Conservation (phyloP, 2,329 filamentous ascomycete genomes). For the Hirsutella rhossiliensis region DNA sequence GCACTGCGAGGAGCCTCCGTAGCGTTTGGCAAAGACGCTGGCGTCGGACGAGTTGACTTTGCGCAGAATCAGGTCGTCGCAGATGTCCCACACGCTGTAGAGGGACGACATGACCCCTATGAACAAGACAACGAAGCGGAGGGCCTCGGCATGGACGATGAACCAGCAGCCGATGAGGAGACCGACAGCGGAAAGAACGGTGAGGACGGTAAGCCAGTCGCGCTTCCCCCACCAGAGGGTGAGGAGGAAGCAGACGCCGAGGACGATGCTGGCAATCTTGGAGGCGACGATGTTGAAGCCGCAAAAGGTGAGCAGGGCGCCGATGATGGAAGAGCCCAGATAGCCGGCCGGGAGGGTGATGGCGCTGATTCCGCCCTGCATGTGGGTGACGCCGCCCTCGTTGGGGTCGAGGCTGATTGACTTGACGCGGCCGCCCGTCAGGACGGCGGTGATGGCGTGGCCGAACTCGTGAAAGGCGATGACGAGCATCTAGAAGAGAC, state of each 20-base stretch:
- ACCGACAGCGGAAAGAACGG: conserved; percentile 57
- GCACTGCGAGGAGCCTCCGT: conserved; percentile 68
- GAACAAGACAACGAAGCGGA: conserved; percentile 66
- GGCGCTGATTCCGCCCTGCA: conserved; percentile 58
- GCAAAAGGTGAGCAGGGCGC: conserved; percentile 65
- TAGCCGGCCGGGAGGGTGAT: conserved; percentile 69
- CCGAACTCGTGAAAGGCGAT: conserved; percentile 76
- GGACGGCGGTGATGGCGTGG: conserved; percentile 60
- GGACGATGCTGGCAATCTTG: conserved; percentile 63
- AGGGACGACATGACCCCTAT: conserved; percentile 74
- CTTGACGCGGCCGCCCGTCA: conserved; percentile 62
- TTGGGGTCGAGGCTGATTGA: conserved; percentile 65
- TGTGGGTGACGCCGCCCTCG: conserved; percentile 69
- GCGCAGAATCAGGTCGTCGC: conserved; percentile 67
- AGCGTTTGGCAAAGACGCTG: conserved; percentile 65
- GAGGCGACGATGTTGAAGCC: conserved; percentile 73
- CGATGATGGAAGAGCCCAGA: conserved; percentile 64
- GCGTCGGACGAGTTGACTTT: conserved; percentile 74
- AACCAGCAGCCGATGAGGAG: conserved; percentile 68
- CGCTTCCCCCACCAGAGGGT: conserved; percentile 71
- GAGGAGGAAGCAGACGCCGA: conserved; percentile 65
- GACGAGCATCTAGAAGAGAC: conserved; percentile 52
- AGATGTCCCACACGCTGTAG: conserved; percentile 78
- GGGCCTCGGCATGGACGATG: conserved; percentile 60
- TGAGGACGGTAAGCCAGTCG: conserved; percentile 67